A percentile compares a stretch with the other conserved stretches of the same genome.
Evolutionary conservation across 306 rosid species (phyloP).

Genomic region (Myrica gale): DNA sequence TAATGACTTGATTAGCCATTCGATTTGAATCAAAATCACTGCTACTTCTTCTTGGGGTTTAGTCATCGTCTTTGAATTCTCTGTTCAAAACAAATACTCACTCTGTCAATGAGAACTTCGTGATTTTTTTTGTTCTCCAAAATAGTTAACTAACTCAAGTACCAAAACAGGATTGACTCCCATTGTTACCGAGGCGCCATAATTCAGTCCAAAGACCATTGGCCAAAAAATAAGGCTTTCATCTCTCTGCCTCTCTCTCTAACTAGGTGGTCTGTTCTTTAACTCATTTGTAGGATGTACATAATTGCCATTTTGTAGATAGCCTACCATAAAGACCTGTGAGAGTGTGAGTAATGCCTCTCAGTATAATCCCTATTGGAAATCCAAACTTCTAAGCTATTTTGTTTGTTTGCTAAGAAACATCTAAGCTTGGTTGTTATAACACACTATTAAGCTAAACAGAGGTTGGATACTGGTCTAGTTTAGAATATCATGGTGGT

Average conservation of each 20-base stretch:
- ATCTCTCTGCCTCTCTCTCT: background rate
- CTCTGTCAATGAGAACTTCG: too few relatives aligned
- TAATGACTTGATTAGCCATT: constrained; percentile 31
- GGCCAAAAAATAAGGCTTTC: background rate
- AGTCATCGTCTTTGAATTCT: constrained; percentile 92
- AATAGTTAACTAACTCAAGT: too few relatives aligned
- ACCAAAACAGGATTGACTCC: too few relatives aligned
- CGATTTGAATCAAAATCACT: constrained; percentile 31
- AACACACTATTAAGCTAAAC: background rate
- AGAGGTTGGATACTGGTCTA: background rate
- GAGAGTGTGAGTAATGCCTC: background rate
- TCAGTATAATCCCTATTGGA: background rate
- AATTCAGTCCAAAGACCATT: background rate
- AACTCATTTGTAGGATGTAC: background rate
- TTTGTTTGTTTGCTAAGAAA: background rate
- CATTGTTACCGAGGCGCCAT: too few relatives aligned
- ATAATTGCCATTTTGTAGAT: background rate
- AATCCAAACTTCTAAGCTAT: background rate
- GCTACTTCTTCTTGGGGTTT: constrained; percentile 32
- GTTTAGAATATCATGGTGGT: background rate
- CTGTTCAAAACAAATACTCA: constrained; percentile 45
- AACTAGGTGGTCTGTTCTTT: background rate
- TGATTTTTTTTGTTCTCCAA: too few relatives aligned
- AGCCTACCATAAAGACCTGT: background rate
- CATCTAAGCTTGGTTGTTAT: background rate